These are phyloP conservation scores for Phyllosticta capitalensis DNA, from an alignment of 2,329 filamentous ascomycete genomes.

Conservation along the genomic window DNA sequence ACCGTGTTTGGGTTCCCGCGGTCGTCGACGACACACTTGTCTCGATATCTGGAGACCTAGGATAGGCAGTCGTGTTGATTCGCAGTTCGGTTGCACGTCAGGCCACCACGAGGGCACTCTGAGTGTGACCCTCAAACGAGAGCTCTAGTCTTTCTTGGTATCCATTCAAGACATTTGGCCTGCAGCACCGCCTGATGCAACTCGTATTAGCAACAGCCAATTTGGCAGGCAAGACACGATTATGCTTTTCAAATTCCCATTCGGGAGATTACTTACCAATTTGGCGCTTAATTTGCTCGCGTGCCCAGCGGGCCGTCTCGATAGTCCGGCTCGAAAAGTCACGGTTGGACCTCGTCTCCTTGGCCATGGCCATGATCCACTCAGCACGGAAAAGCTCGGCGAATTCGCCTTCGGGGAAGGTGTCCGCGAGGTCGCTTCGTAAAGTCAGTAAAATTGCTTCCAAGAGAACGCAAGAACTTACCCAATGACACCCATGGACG, in stretches of 20 bases:
- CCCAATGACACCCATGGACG: constrained; percentile 97
- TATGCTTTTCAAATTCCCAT: not conserved
- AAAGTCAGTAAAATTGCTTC: constrained; percentile 26
- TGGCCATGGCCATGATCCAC: constrained; percentile 82
- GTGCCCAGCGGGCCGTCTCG: constrained; percentile 92
- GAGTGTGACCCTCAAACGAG: not conserved
- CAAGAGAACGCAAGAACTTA: constrained; percentile 38
- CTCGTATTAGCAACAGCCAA: not conserved
- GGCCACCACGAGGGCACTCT: not conserved
- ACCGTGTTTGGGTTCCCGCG: not conserved
- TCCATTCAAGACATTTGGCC: constrained; percentile 13
- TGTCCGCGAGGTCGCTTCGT: constrained; percentile 77
- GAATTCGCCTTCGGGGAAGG: constrained; percentile 85
- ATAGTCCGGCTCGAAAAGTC: constrained; percentile 79
- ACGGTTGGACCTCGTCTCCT: constrained; percentile 81
- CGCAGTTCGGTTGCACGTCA: not conserved
- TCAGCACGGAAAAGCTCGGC: constrained; percentile 77
- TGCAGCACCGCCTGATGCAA: constrained; percentile 1
- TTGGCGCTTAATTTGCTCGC: constrained; percentile 95
- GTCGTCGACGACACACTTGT: not conserved
- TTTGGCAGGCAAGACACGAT: not conserved
- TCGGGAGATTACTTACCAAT: constrained; percentile 28
- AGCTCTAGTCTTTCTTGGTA: not conserved
- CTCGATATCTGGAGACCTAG: not conserved
- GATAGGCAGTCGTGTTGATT: not conserved